A percentile compares a stretch with the other conserved stretches of the same genome.
phyloP scores from a whole-genome alignment of 179 eudicot species.

The Beta lomatogona region DNA sequence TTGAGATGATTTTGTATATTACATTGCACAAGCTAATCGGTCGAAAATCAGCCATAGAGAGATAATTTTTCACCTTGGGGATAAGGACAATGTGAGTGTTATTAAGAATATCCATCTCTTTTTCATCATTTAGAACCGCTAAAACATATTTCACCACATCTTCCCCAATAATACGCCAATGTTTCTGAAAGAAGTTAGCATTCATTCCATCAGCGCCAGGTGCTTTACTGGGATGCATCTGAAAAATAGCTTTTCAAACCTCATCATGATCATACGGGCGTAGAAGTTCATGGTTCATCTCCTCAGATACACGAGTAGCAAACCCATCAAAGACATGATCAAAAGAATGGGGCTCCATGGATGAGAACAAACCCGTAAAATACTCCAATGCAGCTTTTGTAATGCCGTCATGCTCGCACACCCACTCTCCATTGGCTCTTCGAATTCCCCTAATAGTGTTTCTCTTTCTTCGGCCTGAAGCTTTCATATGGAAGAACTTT shows the following conservation, averaged over 20 bases:
- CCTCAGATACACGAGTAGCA: no score
- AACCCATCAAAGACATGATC: no score
- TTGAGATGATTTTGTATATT: background rate
- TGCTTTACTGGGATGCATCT: background rate
- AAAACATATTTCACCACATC: no score
- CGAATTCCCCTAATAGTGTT: background rate
- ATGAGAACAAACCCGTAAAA: background rate
- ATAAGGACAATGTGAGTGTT: background rate
- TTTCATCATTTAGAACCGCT: no score
- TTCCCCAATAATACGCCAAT: slow-evolving; percentile 12
- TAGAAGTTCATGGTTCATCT: no score
- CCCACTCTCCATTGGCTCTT: background rate
- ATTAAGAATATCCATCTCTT: background rate
- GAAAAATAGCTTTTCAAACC: background rate
- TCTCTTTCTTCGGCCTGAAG: background rate
- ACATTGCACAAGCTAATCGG: background rate
- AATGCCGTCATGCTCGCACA: background rate
- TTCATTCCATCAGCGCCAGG: background rate
- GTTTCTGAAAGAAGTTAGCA: background rate
- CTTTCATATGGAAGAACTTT: background rate
- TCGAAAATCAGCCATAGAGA: background rate
- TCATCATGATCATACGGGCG: background rate
- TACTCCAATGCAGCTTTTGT: background rate
- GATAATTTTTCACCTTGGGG: background rate
- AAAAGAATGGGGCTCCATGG: no score